Evolutionary conservation across 2,329 filamentous ascomycete genomes (phyloP).

Genomic region (Neonectria faginata): DNA sequence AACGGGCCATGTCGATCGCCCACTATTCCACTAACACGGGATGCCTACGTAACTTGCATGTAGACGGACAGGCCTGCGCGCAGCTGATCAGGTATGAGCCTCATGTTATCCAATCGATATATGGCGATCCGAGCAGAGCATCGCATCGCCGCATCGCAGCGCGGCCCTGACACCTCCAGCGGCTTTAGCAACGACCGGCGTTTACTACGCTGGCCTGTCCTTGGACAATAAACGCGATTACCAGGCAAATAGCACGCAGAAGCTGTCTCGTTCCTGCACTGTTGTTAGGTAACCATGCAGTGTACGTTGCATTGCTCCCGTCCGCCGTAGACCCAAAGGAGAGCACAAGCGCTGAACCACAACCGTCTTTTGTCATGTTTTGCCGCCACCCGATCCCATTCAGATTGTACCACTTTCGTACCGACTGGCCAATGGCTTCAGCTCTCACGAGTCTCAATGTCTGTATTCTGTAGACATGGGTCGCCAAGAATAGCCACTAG

Average conservation of each 20-base stretch:
- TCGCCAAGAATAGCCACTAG: constrained; percentile 13
- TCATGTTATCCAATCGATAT: constrained; percentile 25
- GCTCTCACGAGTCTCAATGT: constrained; percentile 14
- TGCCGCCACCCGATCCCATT: constrained; percentile 5
- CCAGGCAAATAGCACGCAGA: background rate
- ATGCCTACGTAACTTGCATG: constrained; percentile 1
- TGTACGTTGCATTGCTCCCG: constrained; percentile 14
- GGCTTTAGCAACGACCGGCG: constrained; percentile 1
- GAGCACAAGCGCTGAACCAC: constrained; percentile 16
- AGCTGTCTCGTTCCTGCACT: constrained; percentile 15
- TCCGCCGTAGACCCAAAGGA: constrained; percentile 21
- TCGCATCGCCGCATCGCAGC: background rate
- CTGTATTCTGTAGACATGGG: background rate
- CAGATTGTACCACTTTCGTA: background rate
- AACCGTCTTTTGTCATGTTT: constrained; percentile 11
- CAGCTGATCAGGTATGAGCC: constrained; percentile 19
- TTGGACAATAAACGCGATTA: background rate
- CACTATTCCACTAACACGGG: constrained; percentile 31
- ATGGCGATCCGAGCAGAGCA: constrained; percentile 1
- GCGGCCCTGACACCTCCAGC: constrained; percentile 7
- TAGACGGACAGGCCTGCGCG: constrained; percentile 4
- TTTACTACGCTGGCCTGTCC: constrained; percentile 1
- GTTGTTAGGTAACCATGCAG: constrained; percentile 21
- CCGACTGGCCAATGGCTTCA: background rate
- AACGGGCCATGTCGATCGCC: constrained; percentile 38